Evolutionary conservation across 1,284 basidiomycete genomes (phyloP).

Genomic region (Moniliophthora roreri): DNA sequence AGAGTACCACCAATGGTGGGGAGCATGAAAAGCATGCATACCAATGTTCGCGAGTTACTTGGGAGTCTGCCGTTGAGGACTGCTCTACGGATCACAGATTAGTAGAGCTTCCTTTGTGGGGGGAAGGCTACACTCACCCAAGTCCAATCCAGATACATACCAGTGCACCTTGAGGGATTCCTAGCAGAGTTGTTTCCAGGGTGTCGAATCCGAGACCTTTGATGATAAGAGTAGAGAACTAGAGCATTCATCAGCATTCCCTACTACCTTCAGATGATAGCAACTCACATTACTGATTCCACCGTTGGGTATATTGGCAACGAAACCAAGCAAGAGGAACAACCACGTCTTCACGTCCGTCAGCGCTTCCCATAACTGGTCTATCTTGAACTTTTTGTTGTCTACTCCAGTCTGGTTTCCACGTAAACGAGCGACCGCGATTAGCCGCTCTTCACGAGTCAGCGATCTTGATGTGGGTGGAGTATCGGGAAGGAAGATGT

Average conservation of each 20-base stretch:
- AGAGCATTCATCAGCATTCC: background rate
- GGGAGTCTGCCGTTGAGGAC: conserved; percentile 20
- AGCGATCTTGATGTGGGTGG: conserved; percentile 28
- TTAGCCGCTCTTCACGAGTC: conserved; percentile 27
- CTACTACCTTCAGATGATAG: background rate
- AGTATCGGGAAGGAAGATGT: conserved; percentile 29
- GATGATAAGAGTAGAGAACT: conserved; percentile 32
- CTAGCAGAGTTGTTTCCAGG: conserved; percentile 36
- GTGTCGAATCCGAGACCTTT: conserved; percentile 36
- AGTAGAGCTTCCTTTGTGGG: background rate
- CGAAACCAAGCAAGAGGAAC: conserved; percentile 23
- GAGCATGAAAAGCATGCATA: conserved; percentile 22
- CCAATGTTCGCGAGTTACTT: conserved; percentile 19
- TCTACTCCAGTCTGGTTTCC: conserved; percentile 26
- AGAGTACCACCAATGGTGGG: conserved; percentile 22
- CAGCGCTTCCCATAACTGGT: conserved; percentile 25
- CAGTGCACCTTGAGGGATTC: conserved; percentile 30
- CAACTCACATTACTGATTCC: conserved; percentile 21
- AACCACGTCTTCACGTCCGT: conserved; percentile 25
- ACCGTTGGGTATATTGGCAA: conserved; percentile 25
- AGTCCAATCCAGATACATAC: conserved; percentile 20
- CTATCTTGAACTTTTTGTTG: conserved; percentile 30
- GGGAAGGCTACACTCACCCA: conserved; percentile 9
- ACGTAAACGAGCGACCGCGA: conserved; percentile 29
- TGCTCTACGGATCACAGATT: conserved; percentile 6